These are phyloP conservation scores for Serendipita sp. DNA, from an alignment of 768 basidiomycete species.

Conservation along the genomic window DNA sequence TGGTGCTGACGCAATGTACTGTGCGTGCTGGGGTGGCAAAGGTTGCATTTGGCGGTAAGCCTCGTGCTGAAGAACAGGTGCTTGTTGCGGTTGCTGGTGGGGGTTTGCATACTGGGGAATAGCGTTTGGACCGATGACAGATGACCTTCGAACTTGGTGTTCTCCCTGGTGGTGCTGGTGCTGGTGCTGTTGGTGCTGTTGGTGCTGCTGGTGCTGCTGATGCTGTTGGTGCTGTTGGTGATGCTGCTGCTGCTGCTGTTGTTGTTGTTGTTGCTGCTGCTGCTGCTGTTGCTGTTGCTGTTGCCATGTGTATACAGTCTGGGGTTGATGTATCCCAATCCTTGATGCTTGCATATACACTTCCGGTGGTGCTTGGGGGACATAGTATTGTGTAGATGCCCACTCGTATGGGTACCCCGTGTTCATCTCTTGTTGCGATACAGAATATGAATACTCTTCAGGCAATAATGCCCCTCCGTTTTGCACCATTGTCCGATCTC, in stretches of 20 bases:
- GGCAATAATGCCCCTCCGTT: neutral
- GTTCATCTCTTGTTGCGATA: neutral
- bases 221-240: neutral
- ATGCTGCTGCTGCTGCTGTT: neutral
- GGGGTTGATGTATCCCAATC: neutral
- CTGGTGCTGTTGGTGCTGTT: neutral
- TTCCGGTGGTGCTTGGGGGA: neutral
- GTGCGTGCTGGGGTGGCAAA: too few species aligned
- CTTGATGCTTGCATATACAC: conserved; percentile 5
- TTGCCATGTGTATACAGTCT: neutral
- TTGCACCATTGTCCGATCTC: neutral
- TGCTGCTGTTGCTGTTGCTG: neutral
- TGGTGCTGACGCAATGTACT: too few species aligned
- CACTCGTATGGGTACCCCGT: neutral
- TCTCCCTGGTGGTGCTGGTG: neutral
- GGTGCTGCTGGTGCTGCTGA: neutral
- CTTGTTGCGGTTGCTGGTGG: neutral
- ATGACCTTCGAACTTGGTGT: neutral
- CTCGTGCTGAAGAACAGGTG: neutral
- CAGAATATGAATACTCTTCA: neutral
- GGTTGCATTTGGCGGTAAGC: neutral
- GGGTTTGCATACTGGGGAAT: neutral
- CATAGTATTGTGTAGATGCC: neutral
- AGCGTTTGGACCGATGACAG: neutral
- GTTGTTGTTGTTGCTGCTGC: neutral